Percentiles rank a stretch among this genome's conserved stretches.
phyloP scores from a whole-genome alignment of 495 filamentous ascomycete genomes.

The Penicillium antarcticum region DNA sequence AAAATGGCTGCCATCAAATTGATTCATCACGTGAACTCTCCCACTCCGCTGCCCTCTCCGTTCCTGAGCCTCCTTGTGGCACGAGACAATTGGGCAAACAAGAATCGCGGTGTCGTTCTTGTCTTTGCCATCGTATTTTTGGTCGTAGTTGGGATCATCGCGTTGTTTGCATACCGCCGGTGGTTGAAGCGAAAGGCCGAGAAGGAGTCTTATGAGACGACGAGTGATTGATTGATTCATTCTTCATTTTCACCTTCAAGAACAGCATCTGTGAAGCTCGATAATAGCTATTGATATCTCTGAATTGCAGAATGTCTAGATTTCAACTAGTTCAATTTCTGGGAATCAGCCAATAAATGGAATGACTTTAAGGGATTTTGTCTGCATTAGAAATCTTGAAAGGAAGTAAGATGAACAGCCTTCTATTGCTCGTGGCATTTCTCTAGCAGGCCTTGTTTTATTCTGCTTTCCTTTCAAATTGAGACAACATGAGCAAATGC shows the following conservation, averaged over 20 bases:
- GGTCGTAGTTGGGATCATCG: conserved; percentile 38
- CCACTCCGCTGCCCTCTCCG: conserved; percentile 5
- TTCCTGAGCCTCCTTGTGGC: conserved; percentile 2
- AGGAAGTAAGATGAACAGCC: too few relatives aligned
- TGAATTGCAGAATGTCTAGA: too few relatives aligned
- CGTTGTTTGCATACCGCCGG: conserved; percentile 43
- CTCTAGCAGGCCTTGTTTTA: too few relatives aligned
- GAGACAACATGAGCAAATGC: too few relatives aligned
- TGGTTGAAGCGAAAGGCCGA: conserved; percentile 34
- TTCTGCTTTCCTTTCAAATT: too few relatives aligned
- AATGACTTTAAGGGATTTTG: too few relatives aligned
- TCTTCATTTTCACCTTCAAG: background rate
- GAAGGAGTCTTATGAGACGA: conserved; percentile 25
- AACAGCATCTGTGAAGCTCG: background rate
- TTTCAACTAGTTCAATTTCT: too few relatives aligned
- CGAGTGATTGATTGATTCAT: background rate
- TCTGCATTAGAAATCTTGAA: too few relatives aligned
- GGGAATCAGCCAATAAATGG: too few relatives aligned
- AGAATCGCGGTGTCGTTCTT: conserved; percentile 50
- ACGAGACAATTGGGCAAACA: conserved; percentile 41
- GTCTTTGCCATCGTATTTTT: conserved; percentile 54
- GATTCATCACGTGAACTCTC: conserved; percentile 16
- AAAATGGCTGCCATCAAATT: conserved; percentile 40
- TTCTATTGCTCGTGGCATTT: too few relatives aligned
- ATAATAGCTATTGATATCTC: too few relatives aligned